phyloP scores from a whole-genome alignment of 345 rosid species.

The Eucalyptus sp. region DNA sequence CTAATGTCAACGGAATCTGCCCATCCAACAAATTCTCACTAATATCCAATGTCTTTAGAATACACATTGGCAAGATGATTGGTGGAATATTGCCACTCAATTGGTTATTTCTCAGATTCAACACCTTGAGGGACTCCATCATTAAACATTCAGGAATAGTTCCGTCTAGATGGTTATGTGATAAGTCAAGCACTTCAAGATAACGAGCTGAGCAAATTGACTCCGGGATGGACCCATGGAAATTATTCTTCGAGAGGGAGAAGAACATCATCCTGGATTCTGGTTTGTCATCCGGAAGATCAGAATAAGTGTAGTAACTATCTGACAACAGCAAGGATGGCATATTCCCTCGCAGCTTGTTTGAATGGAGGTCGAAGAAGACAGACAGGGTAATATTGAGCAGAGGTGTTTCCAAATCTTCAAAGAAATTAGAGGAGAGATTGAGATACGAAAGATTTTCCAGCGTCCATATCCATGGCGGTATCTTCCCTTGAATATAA shows the following conservation, averaged over 20 bases:
- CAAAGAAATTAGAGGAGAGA: slow-evolving; percentile 7
- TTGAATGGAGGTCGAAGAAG: slow-evolving; percentile 1
- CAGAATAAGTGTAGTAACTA: neutral
- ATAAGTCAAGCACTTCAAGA: neutral
- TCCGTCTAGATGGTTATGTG: neutral
- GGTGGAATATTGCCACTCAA: neutral
- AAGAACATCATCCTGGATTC: neutral
- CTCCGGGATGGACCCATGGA: neutral
- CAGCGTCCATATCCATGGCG: slow-evolving; percentile 25
- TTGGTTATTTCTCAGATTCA: neutral
- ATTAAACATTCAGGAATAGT: neutral
- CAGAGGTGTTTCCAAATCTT: neutral
- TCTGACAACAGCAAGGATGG: neutral
- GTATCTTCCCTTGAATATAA: slow-evolving; percentile 20
- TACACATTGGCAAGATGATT: neutral
- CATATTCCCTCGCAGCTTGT: neutral
- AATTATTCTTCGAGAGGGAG: neutral
- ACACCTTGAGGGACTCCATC: neutral
- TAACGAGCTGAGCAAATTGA: neutral
- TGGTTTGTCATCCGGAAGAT: neutral
- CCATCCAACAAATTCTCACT: slow-evolving; percentile 18
- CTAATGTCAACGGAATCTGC: slow-evolving; percentile 7
- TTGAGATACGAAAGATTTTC: slow-evolving; percentile 1
- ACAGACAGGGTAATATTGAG: neutral
- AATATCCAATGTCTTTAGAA: slow-evolving; percentile 13